Base-by-base conservation (phyloP, 352 stramenopile species). In the Phytophthora ohioensis region DNA sequence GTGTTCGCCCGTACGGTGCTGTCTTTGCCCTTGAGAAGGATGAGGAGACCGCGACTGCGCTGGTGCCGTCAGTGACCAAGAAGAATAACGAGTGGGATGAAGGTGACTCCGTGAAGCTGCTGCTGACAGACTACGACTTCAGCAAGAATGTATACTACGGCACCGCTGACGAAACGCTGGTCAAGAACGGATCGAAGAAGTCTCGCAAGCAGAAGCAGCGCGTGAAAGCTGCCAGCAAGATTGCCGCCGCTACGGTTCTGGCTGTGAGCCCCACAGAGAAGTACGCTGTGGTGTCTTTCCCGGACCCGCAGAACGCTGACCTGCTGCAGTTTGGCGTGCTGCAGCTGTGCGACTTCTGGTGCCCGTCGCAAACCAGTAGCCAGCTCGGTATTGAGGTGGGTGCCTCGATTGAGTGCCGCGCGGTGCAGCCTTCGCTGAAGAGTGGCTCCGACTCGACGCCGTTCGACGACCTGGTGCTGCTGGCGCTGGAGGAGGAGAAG, bases 71-170 rank as follows among this genome's bases (percentile, higher is more conserved):
- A 7, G 69, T 81, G 11, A 76, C 77, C 0, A 62, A 81, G 47
- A 67, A 79, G 15, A 69, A 73, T 5, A 71, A 52, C 7, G 53
- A 72, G 27, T 91, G 79, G 78, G 72, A 84, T 51, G 85, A 94
- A 70, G 84, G 83, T 38, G 75, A 89, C 56, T 75, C 60, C 38
- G 76, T 93, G 34, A 94, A 95, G 80, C 43, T 97, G 46, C 59
- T 92, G 12, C 75, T 96, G 3, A 86, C 90, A 1, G 88, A 97
- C 73, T 97, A 91, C 67, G 89, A 97, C 64, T 91, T 91, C 49
- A 90, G 90, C 32, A 97, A 96, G 79, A 79, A 80, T 43, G 81
- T 97, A 39, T 97, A 87, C 69, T 95, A 87, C 47, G 90, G 78
- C 9, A 60, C 71, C 27, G 67, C 80, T 10, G 79, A 85, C 35